Percentiles rank a stretch among this genome's conserved stretches.
These are phyloP conservation scores for Chrysosporium keratinophilum DNA, from an alignment of 2,329 filamentous ascomycete genomes.

Conservation along the genomic window DNA sequence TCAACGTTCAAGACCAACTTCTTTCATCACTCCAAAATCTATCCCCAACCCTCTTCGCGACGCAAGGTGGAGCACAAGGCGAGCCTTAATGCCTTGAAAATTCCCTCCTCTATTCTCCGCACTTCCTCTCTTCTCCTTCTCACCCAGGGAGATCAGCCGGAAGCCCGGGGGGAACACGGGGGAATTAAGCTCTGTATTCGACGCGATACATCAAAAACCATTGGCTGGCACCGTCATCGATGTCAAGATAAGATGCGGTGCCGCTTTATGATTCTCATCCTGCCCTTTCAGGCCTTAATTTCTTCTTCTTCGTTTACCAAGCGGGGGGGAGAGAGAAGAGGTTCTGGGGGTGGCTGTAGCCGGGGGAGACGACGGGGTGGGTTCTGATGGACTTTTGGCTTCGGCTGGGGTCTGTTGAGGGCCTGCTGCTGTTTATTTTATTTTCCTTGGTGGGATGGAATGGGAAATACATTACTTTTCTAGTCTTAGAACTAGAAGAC, in stretches of 20 bases:
- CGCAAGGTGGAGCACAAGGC: conserved; percentile 30
- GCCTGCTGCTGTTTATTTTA: not conserved
- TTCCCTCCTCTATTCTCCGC: not conserved
- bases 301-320: too few relatives aligned
- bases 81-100: conserved; percentile 27
- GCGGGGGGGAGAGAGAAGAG: not conserved
- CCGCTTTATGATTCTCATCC: not conserved
- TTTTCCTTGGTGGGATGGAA: not conserved
- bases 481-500: not conserved
- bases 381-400: not conserved
- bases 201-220: conserved; percentile 26
- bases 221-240: not conserved
- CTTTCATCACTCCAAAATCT: too few relatives aligned
- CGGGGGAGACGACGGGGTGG: not conserved
- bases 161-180: not conserved
- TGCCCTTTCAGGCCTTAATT: not conserved
- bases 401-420: not conserved
- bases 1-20: too few relatives aligned
- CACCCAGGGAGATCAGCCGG: too few relatives aligned
- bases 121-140: not conserved
- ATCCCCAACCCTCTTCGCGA: conserved; percentile 18
- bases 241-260: not conserved
- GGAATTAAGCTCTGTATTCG: conserved; percentile 28
- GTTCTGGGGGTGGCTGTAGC: not conserved
- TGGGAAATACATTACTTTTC: not conserved